Conservation (phyloP, 257 asterid genomes). For the Solanum tacnaense region DNA sequence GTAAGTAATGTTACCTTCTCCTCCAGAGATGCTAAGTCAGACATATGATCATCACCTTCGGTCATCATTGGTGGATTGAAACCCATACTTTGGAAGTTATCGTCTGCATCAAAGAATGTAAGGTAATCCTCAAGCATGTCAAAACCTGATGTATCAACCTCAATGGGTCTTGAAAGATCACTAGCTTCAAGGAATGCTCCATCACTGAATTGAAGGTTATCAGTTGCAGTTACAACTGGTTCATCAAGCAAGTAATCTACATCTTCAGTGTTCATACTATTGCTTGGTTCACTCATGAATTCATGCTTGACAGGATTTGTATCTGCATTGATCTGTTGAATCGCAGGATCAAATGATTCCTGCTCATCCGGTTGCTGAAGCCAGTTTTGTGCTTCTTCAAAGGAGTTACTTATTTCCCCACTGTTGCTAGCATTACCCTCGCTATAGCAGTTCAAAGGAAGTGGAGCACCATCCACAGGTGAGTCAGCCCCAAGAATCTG, state of each 20-base stretch:
- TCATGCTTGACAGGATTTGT: constrained; percentile 61
- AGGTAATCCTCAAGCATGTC: constrained; percentile 67
- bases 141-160: constrained; percentile 29
- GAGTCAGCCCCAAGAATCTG: constrained; percentile 64
- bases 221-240: constrained; percentile 43
- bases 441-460: constrained; percentile 15
- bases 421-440: constrained; percentile 11
- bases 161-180: constrained; percentile 54
- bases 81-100: constrained; percentile 19
- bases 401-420: constrained; percentile 35
- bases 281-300: constrained; percentile 64
- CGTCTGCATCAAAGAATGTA: constrained; percentile 47
- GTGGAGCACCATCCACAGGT: constrained; percentile 26
- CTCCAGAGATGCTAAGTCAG: constrained; percentile 16
- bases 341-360: constrained; percentile 28
- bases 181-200: constrained; percentile 64
- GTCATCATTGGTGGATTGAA: constrained; percentile 32
- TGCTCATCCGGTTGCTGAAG: constrained; percentile 28
- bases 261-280: constrained; percentile 26
- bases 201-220: constrained; percentile 32
- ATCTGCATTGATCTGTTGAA: constrained; percentile 15
- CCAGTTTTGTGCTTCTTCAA: neutral
- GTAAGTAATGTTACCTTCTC: constrained; percentile 28
- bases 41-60: constrained; percentile 25
- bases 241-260: constrained; percentile 54